Percentiles rank a stretch among this genome's conserved stretches.
Evolutionary conservation across 2,329 filamentous ascomycete genomes (phyloP).

Genomic region (Ceratocystis huliohia): DNA sequence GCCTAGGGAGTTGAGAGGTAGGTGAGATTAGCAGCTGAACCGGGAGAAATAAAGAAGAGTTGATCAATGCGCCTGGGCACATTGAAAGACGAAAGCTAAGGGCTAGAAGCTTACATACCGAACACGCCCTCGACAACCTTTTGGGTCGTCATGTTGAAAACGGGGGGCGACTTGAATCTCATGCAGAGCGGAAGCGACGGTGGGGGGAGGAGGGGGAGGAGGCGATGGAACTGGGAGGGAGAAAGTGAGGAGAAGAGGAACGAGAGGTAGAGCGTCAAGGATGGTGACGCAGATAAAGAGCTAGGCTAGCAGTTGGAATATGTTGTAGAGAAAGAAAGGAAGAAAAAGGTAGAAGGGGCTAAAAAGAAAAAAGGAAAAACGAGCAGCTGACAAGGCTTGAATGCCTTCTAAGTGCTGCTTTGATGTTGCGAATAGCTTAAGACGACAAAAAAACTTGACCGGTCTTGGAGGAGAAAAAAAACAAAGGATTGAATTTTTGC

Average conservation of each 20-base stretch:
- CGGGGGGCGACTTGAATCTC: slow-evolving; percentile 5
- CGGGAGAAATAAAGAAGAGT: background rate
- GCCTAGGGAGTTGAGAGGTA: slow-evolving; percentile 38
- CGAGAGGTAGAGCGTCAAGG: background rate
- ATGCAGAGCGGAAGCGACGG: slow-evolving; percentile 13
- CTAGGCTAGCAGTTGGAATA: background rate
- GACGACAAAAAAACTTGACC: no score
- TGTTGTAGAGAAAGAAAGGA: background rate
- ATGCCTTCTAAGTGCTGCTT: no score
- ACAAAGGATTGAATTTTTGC: slow-evolving; percentile 2
- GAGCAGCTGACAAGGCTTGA: no score
- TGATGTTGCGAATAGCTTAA: background rate
- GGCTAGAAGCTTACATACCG: slow-evolving; percentile 32
- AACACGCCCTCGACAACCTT: slow-evolving; percentile 45
- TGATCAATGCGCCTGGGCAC: background rate
- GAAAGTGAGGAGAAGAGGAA: background rate
- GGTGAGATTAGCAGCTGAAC: background rate
- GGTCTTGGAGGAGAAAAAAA: background rate
- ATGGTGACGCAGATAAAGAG: background rate
- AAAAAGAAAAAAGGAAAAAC: background rate
- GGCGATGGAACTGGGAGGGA: slow-evolving; percentile 25
- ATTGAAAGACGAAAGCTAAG: background rate
- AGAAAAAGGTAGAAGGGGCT: background rate
- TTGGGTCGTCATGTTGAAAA: slow-evolving; percentile 42
- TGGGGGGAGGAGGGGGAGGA: background rate